Evolutionary conservation across 78 protist species (phyloP).

Genomic region (Dictyostelium purpureum): DNA sequence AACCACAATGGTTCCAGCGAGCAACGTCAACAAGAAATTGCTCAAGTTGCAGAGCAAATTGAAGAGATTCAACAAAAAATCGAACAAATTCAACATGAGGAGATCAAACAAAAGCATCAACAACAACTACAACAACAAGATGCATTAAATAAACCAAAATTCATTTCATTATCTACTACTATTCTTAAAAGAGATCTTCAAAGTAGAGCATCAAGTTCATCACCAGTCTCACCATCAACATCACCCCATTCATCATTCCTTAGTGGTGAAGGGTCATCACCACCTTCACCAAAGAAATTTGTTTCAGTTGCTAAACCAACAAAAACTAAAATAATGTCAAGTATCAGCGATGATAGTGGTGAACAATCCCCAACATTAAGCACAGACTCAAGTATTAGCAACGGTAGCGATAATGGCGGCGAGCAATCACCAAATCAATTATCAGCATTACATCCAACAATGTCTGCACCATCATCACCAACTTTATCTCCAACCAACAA

Average conservation of each 20-base stretch:
- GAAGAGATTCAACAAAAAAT: neutral
- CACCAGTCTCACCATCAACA: constrained; percentile 27
- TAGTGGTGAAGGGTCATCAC: neutral
- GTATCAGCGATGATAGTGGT: too few relatives aligned
- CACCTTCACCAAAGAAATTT: constrained; percentile 3
- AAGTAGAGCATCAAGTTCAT: neutral
- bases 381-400: too few relatives aligned
- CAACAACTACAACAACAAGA: neutral
- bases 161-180: constrained; percentile 8
- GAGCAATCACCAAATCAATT: neutral
- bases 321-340: neutral
- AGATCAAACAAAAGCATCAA: neutral
- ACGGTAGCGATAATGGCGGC: too few relatives aligned
- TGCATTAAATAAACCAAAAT: neutral
- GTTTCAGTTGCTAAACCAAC: constrained; percentile 30
- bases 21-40: neutral
- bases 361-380: too few relatives aligned
- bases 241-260: neutral
- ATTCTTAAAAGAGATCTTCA: neutral
- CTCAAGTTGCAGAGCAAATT: neutral
- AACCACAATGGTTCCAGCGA: neutral
- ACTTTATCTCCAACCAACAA: neutral
- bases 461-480: neutral
- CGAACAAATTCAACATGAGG: neutral
- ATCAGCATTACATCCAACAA: neutral